These are phyloP conservation scores for Globisporangium acanthophoron DNA, from an alignment of 352 stramenopile genomes.

Conservation along the genomic window DNA sequence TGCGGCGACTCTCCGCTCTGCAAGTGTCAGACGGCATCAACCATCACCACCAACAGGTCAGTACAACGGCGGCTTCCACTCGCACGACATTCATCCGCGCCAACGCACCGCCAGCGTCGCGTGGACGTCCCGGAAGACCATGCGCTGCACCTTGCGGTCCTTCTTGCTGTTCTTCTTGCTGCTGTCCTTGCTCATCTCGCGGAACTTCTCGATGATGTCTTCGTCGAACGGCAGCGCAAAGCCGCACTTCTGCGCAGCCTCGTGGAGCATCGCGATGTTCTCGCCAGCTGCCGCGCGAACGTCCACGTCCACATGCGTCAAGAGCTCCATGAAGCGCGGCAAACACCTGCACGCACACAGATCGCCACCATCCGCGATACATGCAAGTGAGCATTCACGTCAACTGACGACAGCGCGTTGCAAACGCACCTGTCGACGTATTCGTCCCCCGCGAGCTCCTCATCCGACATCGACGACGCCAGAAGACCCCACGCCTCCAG, in stretches of 20 bases:
- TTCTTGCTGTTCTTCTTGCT: conserved; percentile 90
- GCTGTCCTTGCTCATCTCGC: conserved; percentile 81
- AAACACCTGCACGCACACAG: conserved; percentile 33
- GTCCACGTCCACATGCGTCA: conserved; percentile 78
- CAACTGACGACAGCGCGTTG: not conserved
- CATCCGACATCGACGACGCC: conserved; percentile 54
- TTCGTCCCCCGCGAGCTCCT: conserved; percentile 39
- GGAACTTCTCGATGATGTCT: conserved; percentile 66
- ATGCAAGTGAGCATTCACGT: not conserved
- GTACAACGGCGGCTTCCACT: too few species aligned
- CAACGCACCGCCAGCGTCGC: conserved; percentile 61
- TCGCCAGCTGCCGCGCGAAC: conserved; percentile 75
- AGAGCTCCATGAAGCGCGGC: conserved; percentile 57
- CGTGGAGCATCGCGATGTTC: conserved; percentile 82
- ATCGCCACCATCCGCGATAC: not conserved
- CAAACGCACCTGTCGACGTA: conserved; percentile 52
- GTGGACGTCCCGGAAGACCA: conserved; percentile 82
- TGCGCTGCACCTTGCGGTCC: conserved; percentile 79
- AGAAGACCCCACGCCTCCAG: conserved; percentile 73
- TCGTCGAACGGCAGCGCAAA: conserved; percentile 48
- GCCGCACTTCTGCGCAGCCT: conserved; percentile 48
- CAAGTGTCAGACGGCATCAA: not conserved
- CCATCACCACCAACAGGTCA: not conserved
- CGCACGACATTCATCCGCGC: too few species aligned
- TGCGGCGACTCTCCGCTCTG: conserved; percentile 78